A percentile compares a stretch with the other conserved stretches of the same genome.
Conservation (phyloP, 2,329 filamentous ascomycete genomes). For the Fusarium sp. region DNA sequence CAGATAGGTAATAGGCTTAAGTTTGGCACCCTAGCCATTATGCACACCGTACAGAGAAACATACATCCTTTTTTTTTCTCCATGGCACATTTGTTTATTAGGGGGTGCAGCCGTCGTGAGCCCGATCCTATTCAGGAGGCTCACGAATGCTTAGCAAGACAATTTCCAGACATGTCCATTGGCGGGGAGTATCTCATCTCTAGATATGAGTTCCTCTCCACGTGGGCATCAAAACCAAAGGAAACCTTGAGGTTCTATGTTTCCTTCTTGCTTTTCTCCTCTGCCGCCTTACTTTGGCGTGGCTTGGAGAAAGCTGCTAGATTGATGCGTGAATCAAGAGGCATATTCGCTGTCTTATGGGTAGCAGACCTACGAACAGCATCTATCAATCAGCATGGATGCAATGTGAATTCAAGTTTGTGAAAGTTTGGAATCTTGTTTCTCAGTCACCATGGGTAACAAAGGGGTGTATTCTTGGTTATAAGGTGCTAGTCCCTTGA, state of each 20-base stretch:
- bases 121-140: conserved; percentile 17
- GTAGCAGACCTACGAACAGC: neutral
- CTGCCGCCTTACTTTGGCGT: neutral
- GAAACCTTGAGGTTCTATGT: neutral
- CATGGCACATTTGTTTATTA: neutral
- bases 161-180: conserved; percentile 17
- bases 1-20: neutral
- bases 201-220: neutral
- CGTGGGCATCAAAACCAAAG: neutral
- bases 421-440: neutral
- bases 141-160: conserved; percentile 26
- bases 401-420: neutral
- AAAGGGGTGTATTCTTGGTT: conserved; percentile 9
- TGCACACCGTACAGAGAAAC: neutral
- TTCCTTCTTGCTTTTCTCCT: too few species aligned
- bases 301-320: neutral
- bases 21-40: neutral
- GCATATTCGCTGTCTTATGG: neutral
- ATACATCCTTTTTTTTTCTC: neutral
- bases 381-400: neutral
- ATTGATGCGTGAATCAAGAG: neutral
- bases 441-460: conserved; percentile 25
- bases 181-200: conserved; percentile 7
- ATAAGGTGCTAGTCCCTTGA: neutral
- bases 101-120: conserved; percentile 9